These are phyloP conservation scores for Dipodascus geniculatus DNA, from an alignment of 805 yeast species.

Conservation along the genomic window DNA sequence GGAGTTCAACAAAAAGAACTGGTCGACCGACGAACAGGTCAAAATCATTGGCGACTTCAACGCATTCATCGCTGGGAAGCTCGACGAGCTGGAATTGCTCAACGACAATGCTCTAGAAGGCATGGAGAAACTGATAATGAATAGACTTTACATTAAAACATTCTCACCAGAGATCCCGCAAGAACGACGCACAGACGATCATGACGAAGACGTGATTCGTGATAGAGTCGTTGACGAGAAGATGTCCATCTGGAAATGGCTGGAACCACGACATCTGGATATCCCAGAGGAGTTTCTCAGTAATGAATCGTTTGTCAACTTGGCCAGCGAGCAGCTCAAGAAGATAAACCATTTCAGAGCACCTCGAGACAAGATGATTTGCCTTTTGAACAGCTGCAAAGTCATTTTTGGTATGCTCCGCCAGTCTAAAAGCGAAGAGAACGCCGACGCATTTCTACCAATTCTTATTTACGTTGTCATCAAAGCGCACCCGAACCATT, in stretches of 20 bases:
- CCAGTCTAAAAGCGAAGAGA: conserved; percentile 54
- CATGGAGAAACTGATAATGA: conserved; percentile 84
- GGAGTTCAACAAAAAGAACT: conserved; percentile 57
- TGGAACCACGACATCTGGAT: conserved; percentile 68
- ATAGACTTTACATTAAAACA: conserved; percentile 62
- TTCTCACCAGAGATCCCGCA: conserved; percentile 65
- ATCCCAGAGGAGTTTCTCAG: conserved; percentile 42
- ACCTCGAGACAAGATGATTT: conserved; percentile 88
- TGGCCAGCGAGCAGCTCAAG: conserved; percentile 63
- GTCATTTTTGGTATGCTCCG: conserved; percentile 81
- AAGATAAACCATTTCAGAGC: conserved; percentile 79
- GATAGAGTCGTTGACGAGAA: conserved; percentile 45
- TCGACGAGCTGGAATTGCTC: conserved; percentile 35
- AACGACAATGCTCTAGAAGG: conserved; percentile 67
- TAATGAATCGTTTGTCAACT: conserved; percentile 40
- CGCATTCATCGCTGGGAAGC: conserved; percentile 42
- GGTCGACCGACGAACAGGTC: conserved; percentile 68
- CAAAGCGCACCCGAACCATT: conserved; percentile 48
- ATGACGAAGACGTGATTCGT: conserved; percentile 46
- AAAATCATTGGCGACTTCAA: conserved; percentile 72
- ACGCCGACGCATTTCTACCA: conserved; percentile 94
- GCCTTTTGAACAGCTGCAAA: conserved; percentile 83
- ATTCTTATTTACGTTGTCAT: conserved; percentile 67
- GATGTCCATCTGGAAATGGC: conserved; percentile 55
- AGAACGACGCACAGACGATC: conserved; percentile 38